These are phyloP conservation scores for Fraxinus dipetala DNA, from an alignment of 305 asterid genomes.

Conservation along the genomic window DNA sequence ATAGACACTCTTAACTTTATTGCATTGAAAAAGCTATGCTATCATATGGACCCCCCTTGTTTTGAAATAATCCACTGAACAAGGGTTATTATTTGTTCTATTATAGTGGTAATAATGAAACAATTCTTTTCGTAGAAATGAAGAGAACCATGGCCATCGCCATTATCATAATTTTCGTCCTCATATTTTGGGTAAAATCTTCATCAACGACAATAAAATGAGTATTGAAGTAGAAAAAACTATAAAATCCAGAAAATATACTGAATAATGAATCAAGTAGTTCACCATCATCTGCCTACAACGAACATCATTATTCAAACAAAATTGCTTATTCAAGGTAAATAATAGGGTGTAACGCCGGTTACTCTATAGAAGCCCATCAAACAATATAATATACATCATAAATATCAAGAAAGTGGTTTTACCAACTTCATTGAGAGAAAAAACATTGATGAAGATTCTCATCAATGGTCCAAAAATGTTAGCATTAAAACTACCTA, in stretches of 20 bases:
- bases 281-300: not conserved
- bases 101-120: no score
- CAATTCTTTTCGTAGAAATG: not conserved
- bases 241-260: not conserved
- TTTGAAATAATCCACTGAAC: not conserved
- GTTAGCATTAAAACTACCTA: not conserved
- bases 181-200: not conserved
- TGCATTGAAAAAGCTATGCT: no score
- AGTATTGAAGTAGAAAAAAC: not conserved
- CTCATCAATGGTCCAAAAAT: not conserved
- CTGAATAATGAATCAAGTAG: not conserved
- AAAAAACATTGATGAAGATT: not conserved
- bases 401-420: no score
- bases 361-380: no score
- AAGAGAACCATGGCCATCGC: not conserved
- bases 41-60: not conserved
- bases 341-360: not conserved
- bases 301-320: not conserved
- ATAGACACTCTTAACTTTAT: no score
- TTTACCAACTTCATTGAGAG: not conserved
- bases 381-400: no score
- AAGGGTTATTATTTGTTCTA: not conserved
- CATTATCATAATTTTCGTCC: not conserved
- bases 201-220: not conserved
- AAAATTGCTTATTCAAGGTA: not conserved